Evolutionary conservation across 106 monocot genomes (phyloP).

Genomic region (Narthecium ossifragum): DNA sequence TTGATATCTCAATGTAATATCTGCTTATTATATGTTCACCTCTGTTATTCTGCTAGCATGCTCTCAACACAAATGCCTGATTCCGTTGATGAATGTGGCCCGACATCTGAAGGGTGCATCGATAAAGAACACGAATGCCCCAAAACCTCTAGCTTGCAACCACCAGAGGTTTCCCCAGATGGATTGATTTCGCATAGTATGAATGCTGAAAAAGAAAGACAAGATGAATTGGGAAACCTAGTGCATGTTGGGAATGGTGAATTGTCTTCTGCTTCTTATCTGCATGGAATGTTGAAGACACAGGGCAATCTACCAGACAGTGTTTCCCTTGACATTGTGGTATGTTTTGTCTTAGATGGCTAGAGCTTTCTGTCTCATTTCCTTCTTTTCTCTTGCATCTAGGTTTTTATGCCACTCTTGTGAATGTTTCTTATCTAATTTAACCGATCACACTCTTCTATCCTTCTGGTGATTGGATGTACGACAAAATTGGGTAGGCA

Average conservation of each 20-base stretch:
- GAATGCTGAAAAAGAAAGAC: constrained; percentile 7
- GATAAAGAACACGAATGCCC: constrained; percentile 3
- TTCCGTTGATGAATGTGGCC: neutral
- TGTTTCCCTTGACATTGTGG: neutral
- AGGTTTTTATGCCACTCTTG: neutral
- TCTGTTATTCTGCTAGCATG: constrained; percentile 2
- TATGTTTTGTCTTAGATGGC: neutral
- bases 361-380: neutral
- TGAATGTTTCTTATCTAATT: neutral
- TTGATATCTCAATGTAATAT: neutral
- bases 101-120: neutral
- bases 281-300: neutral
- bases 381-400: neutral
- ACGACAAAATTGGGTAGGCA: too few species aligned
- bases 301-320: neutral
- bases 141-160: neutral
- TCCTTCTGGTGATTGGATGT: neutral
- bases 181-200: neutral
- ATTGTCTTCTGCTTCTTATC: neutral
- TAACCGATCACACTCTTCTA: neutral
- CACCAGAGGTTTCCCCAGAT: constrained; percentile 2
- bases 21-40: neutral
- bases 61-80: neutral
- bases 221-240: neutral
- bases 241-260: constrained; percentile 3